A percentile compares a stretch with the other conserved stretches of the same genome.
These are phyloP conservation scores for Xylaria hypoxylon DNA, from an alignment of 2,329 filamentous ascomycete species.

Conservation along the genomic window DNA sequence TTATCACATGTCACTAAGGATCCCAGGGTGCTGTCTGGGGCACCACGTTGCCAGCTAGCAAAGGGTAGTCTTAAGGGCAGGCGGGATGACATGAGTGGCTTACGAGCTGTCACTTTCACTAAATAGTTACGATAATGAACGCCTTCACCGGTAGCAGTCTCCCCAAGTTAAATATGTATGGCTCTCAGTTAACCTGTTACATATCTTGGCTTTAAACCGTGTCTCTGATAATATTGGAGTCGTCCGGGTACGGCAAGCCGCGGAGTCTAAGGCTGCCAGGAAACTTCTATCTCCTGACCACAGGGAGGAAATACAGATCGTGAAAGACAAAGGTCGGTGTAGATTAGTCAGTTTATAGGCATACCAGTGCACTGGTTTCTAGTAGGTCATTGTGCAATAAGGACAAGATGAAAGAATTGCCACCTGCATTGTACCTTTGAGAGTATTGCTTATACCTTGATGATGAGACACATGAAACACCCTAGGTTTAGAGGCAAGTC, in stretches of 20 bases:
- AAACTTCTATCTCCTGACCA: not conserved
- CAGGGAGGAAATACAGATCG: not conserved
- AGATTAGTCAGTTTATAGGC: not conserved
- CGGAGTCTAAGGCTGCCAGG: not conserved
- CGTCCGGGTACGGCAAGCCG: not conserved
- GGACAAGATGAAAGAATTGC: not conserved
- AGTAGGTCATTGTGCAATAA: not conserved
- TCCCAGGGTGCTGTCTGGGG: too few relatives aligned
- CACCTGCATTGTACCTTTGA: not conserved
- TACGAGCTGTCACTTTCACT: slow-evolving; percentile 1
- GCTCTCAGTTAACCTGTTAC: not conserved
- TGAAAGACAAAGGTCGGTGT: not conserved
- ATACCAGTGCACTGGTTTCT: not conserved
- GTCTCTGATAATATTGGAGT: not conserved
- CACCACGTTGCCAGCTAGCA: not conserved
- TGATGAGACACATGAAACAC: not conserved
- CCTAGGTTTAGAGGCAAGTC: too few relatives aligned
- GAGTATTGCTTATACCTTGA: not conserved
- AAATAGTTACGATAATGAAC: not conserved
- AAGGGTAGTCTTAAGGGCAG: not conserved
- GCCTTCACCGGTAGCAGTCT: not conserved
- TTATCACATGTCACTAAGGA: slow-evolving; percentile 9
- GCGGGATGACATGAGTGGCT: not conserved
- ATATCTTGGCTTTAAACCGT: not conserved
- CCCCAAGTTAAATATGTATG: not conserved